A percentile compares a stretch with the other conserved stretches of the same genome.
Conservation (phyloP, 306 rosid genomes). For the Lathyrus sativus region DNA sequence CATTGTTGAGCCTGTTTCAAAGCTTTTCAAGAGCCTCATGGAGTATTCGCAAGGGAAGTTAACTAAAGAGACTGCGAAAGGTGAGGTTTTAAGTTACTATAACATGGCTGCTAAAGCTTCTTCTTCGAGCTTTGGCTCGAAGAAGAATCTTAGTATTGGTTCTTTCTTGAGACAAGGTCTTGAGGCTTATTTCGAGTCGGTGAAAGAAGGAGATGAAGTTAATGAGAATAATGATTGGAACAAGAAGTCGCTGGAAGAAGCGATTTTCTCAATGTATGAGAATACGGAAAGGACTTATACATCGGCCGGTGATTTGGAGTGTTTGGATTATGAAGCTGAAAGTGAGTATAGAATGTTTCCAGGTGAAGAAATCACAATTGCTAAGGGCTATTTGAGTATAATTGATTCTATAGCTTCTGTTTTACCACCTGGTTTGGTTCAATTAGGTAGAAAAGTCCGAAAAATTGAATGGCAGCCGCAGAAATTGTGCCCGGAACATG, state of each 20-base stretch:
- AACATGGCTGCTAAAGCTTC: constrained; percentile 44
- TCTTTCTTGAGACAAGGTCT: constrained; percentile 68
- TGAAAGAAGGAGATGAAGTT: constrained; percentile 46
- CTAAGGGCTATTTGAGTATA: constrained; percentile 76
- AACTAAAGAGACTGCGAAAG: constrained; percentile 24
- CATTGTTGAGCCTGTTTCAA: constrained; percentile 63
- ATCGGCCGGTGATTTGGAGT: constrained; percentile 71
- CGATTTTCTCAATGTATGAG: constrained; percentile 74
- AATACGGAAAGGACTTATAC: constrained; percentile 84
- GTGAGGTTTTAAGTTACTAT: constrained; percentile 31
- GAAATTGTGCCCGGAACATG: constrained; percentile 23
- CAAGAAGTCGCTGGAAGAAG: constrained; percentile 65
- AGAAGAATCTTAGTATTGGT: constrained; percentile 62
- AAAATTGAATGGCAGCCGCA: constrained; percentile 71
- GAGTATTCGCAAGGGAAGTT: constrained; percentile 64
- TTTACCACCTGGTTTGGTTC: constrained; percentile 73
- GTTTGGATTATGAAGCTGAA: constrained; percentile 73
- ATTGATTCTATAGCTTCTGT: constrained; percentile 73
- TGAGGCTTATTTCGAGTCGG: constrained; percentile 54
- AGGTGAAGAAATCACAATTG: constrained; percentile 86
- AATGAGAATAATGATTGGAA: constrained; percentile 63
- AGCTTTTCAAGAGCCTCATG: constrained; percentile 74
- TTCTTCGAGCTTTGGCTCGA: constrained; percentile 33
- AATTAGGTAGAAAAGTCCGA: constrained; percentile 61
- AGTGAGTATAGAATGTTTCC: constrained; percentile 89